Conservation (phyloP, 768 basidiomycete species). For the Xerocomellus chrysenteron region DNA sequence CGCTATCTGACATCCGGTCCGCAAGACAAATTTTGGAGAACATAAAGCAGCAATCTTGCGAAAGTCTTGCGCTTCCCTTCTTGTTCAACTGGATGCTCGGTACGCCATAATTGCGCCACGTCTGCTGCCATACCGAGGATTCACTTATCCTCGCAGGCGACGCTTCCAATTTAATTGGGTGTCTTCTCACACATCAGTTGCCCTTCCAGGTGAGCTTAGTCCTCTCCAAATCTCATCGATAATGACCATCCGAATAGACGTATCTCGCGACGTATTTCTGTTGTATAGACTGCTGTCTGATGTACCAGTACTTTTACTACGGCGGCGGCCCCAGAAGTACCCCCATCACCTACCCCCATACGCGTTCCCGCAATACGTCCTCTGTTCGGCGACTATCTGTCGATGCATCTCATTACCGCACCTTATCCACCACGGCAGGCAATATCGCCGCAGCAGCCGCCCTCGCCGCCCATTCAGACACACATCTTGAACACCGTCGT, state of each 20-base stretch:
- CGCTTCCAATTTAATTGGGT: conserved; percentile 88
- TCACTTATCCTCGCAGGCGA: conserved; percentile 58
- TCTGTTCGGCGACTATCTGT: conserved; percentile 46
- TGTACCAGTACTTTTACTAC: conserved; percentile 84
- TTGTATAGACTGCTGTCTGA: conserved; percentile 70
- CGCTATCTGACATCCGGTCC: conserved; percentile 7
- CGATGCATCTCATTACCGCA: conserved; percentile 66
- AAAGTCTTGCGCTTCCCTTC: conserved; percentile 91
- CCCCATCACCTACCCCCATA: conserved; percentile 33
- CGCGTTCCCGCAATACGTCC: conserved; percentile 45
- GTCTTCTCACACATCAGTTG: conserved; percentile 87
- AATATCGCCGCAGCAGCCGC: conserved; percentile 73
- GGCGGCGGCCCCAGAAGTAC: conserved; percentile 37
- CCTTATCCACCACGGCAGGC: conserved; percentile 65
- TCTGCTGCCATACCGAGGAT: neutral
- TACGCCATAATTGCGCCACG: conserved; percentile 37
- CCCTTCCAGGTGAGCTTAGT: conserved; percentile 81
- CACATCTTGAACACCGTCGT: conserved; percentile 36
- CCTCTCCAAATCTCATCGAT: conserved; percentile 4
- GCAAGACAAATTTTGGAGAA: conserved; percentile 84
- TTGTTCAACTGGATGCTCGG: conserved; percentile 91
- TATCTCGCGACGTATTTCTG: conserved; percentile 93
- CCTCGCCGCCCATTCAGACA: conserved; percentile 62
- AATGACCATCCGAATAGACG: conserved; percentile 47
- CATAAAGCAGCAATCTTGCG: conserved; percentile 69